A percentile compares a stretch with the other conserved stretches of the same genome.
Conservation (phyloP, 1,139 yeast genomes). For the Suhomyces bolitotheri region DNA sequence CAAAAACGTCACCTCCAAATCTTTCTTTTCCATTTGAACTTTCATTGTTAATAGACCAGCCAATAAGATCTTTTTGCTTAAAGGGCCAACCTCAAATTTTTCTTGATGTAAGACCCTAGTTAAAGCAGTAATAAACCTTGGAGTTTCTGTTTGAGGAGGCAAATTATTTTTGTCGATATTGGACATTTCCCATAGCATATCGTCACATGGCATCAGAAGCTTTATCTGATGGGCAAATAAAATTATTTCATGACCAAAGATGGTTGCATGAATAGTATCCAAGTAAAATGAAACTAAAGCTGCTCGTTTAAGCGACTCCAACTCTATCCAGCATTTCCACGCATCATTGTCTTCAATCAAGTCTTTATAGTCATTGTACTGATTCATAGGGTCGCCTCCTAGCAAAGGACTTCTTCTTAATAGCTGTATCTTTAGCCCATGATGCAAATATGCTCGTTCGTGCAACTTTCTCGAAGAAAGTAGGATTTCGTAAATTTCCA, state of each 20-base stretch:
- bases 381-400: conserved; percentile 55
- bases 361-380: conserved; percentile 7
- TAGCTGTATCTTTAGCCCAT: conserved; percentile 70
- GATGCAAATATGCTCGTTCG: conserved; percentile 73
- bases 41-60: conserved; percentile 69
- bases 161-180: conserved; percentile 11
- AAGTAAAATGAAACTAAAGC: conserved; percentile 32
- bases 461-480: conserved; percentile 52
- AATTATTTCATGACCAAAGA: conserved; percentile 31
- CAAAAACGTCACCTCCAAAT: conserved; percentile 48
- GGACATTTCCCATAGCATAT: conserved; percentile 29
- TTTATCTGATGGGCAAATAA: conserved; percentile 34
- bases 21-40: conserved; percentile 72
- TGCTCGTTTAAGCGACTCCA: conserved; percentile 32
- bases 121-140: conserved; percentile 51
- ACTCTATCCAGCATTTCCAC: conserved; percentile 35
- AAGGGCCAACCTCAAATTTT: conserved; percentile 44
- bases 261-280: conserved; percentile 33
- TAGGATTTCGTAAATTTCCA: conserved; percentile 61
- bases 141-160: conserved; percentile 6
- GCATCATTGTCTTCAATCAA: conserved; percentile 8
- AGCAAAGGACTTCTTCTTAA: conserved; percentile 67
- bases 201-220: conserved; percentile 32
- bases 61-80: conserved; percentile 63
- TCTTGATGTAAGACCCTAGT: conserved; percentile 55